Evolutionary conservation across 768 basidiomycete species (phyloP).

Genomic region (Mycena indigotica): DNA sequence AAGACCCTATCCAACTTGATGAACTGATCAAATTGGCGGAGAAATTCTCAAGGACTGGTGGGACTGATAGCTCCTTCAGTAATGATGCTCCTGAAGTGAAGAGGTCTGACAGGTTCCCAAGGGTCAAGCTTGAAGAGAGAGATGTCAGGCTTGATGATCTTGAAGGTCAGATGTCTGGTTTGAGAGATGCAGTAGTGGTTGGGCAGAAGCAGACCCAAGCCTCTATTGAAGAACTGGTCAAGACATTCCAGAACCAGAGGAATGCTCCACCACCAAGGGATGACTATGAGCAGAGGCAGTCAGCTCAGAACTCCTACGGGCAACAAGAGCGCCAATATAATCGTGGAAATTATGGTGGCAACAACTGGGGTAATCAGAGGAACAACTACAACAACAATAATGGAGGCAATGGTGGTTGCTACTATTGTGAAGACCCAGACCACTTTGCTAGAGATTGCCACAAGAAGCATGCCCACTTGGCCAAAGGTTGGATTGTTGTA

Average conservation of each 20-base stretch:
- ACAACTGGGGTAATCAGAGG: neutral
- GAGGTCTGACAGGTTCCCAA: conserved; percentile 8
- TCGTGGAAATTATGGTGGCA: neutral
- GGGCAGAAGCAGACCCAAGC: conserved; percentile 9
- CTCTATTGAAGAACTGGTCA: conserved; percentile 8
- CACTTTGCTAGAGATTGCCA: conserved; percentile 7
- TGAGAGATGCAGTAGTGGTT: conserved; percentile 1
- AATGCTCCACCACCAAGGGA: neutral
- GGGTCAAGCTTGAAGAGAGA: conserved; percentile 8
- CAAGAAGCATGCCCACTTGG: neutral
- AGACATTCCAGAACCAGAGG: neutral
- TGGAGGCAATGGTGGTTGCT: neutral
- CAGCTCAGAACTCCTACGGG: neutral
- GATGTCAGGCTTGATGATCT: conserved; percentile 9
- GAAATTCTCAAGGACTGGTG: neutral
- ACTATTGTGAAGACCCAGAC: conserved; percentile 10
- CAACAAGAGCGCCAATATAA: neutral
- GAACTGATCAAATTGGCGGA: conserved; percentile 15
- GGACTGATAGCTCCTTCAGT: conserved; percentile 2
- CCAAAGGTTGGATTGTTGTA: conserved; percentile 4
- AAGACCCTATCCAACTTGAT: conserved; percentile 9
- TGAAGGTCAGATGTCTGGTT: conserved; percentile 5
- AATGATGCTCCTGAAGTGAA: neutral
- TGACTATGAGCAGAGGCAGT: neutral
- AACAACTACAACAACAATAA: too few species aligned